Evolutionary conservation across 2,329 filamentous ascomycete species (phyloP), one percentile per base, ranked within the genome.

Genomic region (Epichloe scottii): DNA sequence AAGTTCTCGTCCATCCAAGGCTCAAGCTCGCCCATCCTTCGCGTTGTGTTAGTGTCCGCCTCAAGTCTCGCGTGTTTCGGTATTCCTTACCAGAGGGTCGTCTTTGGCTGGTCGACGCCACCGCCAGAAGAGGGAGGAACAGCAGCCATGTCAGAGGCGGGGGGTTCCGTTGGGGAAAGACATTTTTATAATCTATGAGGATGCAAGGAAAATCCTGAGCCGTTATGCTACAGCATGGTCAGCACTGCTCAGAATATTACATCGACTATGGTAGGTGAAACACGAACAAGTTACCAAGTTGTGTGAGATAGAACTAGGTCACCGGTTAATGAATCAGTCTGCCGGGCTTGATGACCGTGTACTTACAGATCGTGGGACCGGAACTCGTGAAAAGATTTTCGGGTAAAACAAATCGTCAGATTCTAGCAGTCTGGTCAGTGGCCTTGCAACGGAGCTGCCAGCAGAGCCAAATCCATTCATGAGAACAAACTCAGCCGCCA

Each of bases 1-100:
- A 97, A 98, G 71, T 91, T 94, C 75, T 98, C 93, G 62, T 98
- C 93, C 73, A 98, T 97, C 93, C 93, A 98, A 30, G 89, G 88
- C 71, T 97, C 91, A 57, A 98, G 85, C 69, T 98, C 93, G 60
- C 93, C 93, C 93, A 98, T 98, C 91, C 90, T 95, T 55, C 21
- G 34, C 5, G 39, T 26, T 0, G 4, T 2, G 35, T 64, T 10
- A 65, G 56, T n/a, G 30, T 30, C 30, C 10, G 30, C 4, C n/a
- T 12, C 17, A 12, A 38, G 3, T 17, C 26, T 46, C 34, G 21
- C 14, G 7, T 38, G 7, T 38, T 10, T 17, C 21, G 34, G 5
- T n/a, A 40, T 30, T 6, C 1, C 15, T 42, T 68, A 79, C 77
- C 77, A 81, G 2, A 81, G 72, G 45, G 77, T 73, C n/a, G 68